Percentiles rank a stretch among this genome's conserved stretches.
Evolutionary conservation across 768 basidiomycete genomes (phyloP).

Genomic region (Russula foetens): DNA sequence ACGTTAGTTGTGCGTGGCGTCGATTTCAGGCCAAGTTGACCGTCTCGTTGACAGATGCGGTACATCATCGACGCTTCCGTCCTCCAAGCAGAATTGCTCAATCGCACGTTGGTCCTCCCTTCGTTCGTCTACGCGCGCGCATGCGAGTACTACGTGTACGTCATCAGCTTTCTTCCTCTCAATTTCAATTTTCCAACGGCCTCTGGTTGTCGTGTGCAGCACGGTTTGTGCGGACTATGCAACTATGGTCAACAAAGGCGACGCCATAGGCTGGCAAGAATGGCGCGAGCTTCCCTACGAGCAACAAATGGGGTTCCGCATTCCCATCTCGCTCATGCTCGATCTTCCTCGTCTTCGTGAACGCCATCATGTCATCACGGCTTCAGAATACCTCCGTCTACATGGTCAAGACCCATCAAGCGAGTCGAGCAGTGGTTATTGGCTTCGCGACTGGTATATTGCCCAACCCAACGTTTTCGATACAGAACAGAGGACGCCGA

Average conservation of each 20-base stretch:
- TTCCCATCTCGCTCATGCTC: slow-evolving; percentile 34
- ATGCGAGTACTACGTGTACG: slow-evolving; percentile 36
- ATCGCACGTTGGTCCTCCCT: slow-evolving; percentile 37
- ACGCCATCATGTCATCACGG: slow-evolving; percentile 33
- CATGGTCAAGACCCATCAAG: slow-evolving; percentile 29
- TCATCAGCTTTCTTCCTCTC: background rate
- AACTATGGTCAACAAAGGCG: slow-evolving; percentile 38
- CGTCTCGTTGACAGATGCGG: slow-evolving; percentile 29
- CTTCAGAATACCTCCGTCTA: slow-evolving; percentile 36
- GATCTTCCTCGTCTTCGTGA: slow-evolving; percentile 35
- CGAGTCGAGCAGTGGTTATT: slow-evolving; percentile 33
- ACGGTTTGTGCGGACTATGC: slow-evolving; percentile 34
- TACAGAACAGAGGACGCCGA: slow-evolving; percentile 20
- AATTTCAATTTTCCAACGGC: background rate
- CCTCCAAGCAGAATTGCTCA: slow-evolving; percentile 36
- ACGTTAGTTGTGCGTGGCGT: slow-evolving; percentile 28
- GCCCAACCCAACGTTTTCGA: slow-evolving; percentile 25
- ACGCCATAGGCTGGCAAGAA: slow-evolving; percentile 34
- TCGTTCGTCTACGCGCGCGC: slow-evolving; percentile 39
- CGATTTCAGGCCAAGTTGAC: background rate
- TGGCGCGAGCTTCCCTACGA: slow-evolving; percentile 35
- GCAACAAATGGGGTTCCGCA: slow-evolving; percentile 30
- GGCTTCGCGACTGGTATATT: slow-evolving; percentile 32
- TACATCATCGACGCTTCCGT: slow-evolving; percentile 42
- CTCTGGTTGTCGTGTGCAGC: slow-evolving; percentile 17